phyloP scores from a whole-genome alignment of 768 basidiomycete genomes.

The Tylopilus cervinicoccineus region DNA sequence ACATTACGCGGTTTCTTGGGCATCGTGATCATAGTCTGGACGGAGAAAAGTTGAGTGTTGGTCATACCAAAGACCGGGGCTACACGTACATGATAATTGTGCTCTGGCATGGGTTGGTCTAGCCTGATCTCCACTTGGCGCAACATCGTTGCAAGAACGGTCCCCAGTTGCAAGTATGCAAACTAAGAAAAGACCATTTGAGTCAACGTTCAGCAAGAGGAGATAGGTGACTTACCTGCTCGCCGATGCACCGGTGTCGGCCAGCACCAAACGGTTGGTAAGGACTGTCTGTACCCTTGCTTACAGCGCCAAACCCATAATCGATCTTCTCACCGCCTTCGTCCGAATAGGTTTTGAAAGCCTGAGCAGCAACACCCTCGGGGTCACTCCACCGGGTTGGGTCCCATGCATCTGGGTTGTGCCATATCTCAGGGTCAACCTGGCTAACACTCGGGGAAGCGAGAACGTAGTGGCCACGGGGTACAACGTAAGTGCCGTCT shows the following conservation, averaged over 20 bases:
- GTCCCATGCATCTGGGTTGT: conserved; percentile 65
- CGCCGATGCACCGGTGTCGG: conserved; percentile 91
- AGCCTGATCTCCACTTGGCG: conserved; percentile 73
- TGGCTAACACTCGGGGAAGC: conserved; percentile 87
- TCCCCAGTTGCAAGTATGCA: conserved; percentile 90
- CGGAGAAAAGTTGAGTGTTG: conserved; percentile 1
- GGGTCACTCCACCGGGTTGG: conserved; percentile 84
- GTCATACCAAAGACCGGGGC: not conserved
- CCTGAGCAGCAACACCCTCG: conserved; percentile 76
- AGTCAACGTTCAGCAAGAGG: not conserved
- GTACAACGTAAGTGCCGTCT: conserved; percentile 76
- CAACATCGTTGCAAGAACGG: conserved; percentile 74
- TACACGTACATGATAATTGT: conserved; percentile 84
- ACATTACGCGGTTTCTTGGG: conserved; percentile 68
- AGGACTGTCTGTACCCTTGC: conserved; percentile 93
- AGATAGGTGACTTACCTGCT: conserved; percentile 50
- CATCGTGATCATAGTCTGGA: conserved; percentile 90
- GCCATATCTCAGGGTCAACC: conserved; percentile 83
- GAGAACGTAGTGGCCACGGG: conserved; percentile 85
- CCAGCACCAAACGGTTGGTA: conserved; percentile 99
- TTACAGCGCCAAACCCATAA: conserved; percentile 92
- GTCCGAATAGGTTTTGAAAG: conserved; percentile 70
- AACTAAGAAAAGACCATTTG: conserved; percentile 48
- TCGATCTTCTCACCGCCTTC: conserved; percentile 87
- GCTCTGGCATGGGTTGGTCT: conserved; percentile 57